Conservation (phyloP, 2,329 filamentous ascomycete species). For the Pseudogymnoascus sp. region DNA sequence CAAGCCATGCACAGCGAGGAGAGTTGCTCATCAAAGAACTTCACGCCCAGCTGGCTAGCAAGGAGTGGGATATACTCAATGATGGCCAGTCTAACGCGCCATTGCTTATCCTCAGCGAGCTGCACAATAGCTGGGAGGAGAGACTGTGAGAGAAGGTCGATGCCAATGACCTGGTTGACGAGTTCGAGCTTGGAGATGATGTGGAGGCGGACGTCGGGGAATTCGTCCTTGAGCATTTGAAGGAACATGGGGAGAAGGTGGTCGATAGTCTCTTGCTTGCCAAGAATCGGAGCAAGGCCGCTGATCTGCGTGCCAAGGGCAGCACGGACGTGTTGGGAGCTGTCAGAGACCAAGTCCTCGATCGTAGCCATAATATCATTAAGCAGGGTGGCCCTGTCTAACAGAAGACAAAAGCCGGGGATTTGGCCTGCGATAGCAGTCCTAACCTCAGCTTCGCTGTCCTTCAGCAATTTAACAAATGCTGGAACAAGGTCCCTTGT, state of each 20-base stretch:
- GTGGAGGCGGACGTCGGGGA: slow-evolving; percentile 93
- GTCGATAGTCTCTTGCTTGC: slow-evolving; percentile 96
- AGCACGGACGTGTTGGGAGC: slow-evolving; percentile 91
- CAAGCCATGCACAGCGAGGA: slow-evolving; percentile 95
- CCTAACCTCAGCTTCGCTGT: slow-evolving; percentile 93
- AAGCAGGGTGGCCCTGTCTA: slow-evolving; percentile 79
- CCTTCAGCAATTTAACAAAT: slow-evolving; percentile 95
- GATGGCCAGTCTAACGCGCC: slow-evolving; percentile 93
- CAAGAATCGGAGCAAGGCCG: slow-evolving; percentile 88
- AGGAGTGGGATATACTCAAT: slow-evolving; percentile 98
- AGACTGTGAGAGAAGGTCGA: slow-evolving; percentile 91
- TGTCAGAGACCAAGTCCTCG: slow-evolving; percentile 91
- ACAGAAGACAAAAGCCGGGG: slow-evolving; percentile 85
- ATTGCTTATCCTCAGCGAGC: slow-evolving; percentile 97
- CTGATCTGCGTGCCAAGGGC: slow-evolving; percentile 95
- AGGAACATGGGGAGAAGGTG: slow-evolving; percentile 98
- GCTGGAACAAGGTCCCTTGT: slow-evolving; percentile 88
- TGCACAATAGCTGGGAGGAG: slow-evolving; percentile 95
- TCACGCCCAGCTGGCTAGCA: slow-evolving; percentile 87
- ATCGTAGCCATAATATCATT: slow-evolving; percentile 95
- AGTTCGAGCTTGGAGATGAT: slow-evolving; percentile 99
- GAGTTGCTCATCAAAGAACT: slow-evolving; percentile 98
- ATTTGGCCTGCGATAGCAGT: slow-evolving; percentile 97
- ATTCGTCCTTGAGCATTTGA: slow-evolving; percentile 99
- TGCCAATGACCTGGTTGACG: slow-evolving; percentile 97